Base-by-base conservation (phyloP, 192 early-diverging fungal species). In the Coemansia sp. region DNA sequence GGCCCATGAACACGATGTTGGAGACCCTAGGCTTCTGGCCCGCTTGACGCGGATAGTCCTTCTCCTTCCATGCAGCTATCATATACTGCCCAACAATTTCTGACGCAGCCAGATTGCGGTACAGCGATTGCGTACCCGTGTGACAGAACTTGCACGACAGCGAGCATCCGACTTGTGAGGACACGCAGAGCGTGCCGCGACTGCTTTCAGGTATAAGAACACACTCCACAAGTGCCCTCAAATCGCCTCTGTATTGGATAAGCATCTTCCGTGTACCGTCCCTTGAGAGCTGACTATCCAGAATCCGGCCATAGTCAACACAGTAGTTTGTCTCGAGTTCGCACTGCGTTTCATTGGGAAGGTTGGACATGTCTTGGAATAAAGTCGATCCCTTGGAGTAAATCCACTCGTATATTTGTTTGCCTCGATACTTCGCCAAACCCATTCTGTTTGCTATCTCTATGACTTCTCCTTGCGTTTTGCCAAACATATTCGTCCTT, bases 1-100 rank as follows among this genome's bases (percentile, higher is more conserved):
- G 92, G 26, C 94, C 94, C 94, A 96, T 96, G 63, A 93, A 91
- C 0, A 96, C 94, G 58, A 95, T 87, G 72, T 96, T 96, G 23
- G 85, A 86, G 20, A 94, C 75, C 2, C 57, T 79, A 28, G 59
- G 70, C 37, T 87, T 81, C 43, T 83, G 81, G 48, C 66, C 77
- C 2, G 45, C 45, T 20, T 60, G 71, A 6, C 37, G 59, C 16
- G 90, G 90, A 61, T 93, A 89, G 59, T 90, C 90, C 21, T 74
- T 79, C 33, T 75, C 74, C 43, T 77, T 77, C 59, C 80, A 78
- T 6, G 87, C 86, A 2, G 84, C 85, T 45, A 87, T 85, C 87
- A 89, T 87, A 39, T 87, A 88, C 64, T 90, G 89, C 16, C 88
- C 86, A 16, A 84, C 77, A 39, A 91, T 86, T 70, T 96, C 93